Percentiles rank a stretch among this genome's conserved stretches.
Conservation (phyloP, 108 stramenopile species). For the Nitzschia sp. region DNA sequence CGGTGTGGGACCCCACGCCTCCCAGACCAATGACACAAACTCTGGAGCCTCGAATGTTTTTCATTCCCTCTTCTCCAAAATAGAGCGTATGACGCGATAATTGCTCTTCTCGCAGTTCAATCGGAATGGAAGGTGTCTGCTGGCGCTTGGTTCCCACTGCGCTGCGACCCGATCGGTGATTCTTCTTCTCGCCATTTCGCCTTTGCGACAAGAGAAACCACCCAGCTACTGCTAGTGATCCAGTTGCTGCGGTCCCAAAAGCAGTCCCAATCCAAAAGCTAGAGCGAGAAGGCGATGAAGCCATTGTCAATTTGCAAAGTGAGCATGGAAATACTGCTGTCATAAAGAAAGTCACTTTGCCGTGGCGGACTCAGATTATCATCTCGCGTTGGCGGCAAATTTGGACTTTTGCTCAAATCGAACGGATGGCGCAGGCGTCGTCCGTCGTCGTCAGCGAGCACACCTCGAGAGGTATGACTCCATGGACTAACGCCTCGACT, state of each 20-base stretch:
- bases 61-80: slow-evolving; percentile 83
- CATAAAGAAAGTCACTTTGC: background rate
- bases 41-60: slow-evolving; percentile 50
- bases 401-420: no score
- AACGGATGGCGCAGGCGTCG: no score
- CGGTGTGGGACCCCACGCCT: slow-evolving; percentile 95
- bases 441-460: no score
- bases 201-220: background rate
- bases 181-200: no score
- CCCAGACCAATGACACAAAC: slow-evolving; percentile 94
- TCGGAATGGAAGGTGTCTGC: slow-evolving; percentile 27
- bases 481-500: no score
- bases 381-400: background rate
- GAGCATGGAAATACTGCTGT: background rate
- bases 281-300: background rate
- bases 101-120: slow-evolving; percentile 87
- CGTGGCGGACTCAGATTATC: background rate
- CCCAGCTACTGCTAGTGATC: slow-evolving; percentile 7
- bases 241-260: slow-evolving; percentile 9
- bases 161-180: background rate
- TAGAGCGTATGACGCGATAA: slow-evolving; percentile 91
- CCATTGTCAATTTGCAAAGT: no score
- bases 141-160: background rate
- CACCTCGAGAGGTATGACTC: no score
- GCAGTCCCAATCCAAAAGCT: background rate